Percentiles rank a stretch among this genome's conserved stretches.
phyloP scores from a whole-genome alignment of 495 filamentous ascomycete species.

The Podospora tetraspora region DNA sequence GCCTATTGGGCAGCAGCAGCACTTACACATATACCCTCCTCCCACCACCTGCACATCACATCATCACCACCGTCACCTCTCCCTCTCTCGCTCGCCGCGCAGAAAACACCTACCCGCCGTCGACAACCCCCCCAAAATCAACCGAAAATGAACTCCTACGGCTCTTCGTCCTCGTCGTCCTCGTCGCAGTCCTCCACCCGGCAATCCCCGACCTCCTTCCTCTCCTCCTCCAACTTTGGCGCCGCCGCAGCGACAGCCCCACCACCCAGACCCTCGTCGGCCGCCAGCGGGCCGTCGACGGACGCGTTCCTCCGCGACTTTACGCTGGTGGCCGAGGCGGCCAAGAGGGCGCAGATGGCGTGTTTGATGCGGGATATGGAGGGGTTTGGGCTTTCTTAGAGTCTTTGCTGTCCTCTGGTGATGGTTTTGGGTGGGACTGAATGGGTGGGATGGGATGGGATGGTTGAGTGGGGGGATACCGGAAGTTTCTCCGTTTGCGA shows the following conservation, averaged over 20 bases:
- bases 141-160: conserved; percentile 35
- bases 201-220: conserved; percentile 17
- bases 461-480: not conserved
- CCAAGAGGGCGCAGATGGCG: conserved; percentile 85
- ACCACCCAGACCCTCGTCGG: conserved; percentile 19
- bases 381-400: conserved; percentile 50
- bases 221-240: not conserved
- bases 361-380: conserved; percentile 81
- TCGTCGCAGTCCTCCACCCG: conserved; percentile 26
- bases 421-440: no score
- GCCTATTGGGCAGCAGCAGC: conserved; percentile 8
- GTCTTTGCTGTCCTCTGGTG: no score
- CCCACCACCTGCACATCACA: not conserved
- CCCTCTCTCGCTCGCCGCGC: not conserved
- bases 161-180: conserved; percentile 21
- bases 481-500: not conserved
- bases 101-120: not conserved
- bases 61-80: not conserved
- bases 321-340: conserved; percentile 87
- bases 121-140: not conserved
- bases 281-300: conserved; percentile 41
- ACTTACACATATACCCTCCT: not conserved
- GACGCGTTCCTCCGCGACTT: conserved; percentile 69
- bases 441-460: not conserved
- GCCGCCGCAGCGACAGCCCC: not conserved